Percentiles rank a stretch among this genome's conserved stretches.
Evolutionary conservation across 2,329 filamentous ascomycete species (phyloP).

Genomic region (Trichoderma atrobrunneum): DNA sequence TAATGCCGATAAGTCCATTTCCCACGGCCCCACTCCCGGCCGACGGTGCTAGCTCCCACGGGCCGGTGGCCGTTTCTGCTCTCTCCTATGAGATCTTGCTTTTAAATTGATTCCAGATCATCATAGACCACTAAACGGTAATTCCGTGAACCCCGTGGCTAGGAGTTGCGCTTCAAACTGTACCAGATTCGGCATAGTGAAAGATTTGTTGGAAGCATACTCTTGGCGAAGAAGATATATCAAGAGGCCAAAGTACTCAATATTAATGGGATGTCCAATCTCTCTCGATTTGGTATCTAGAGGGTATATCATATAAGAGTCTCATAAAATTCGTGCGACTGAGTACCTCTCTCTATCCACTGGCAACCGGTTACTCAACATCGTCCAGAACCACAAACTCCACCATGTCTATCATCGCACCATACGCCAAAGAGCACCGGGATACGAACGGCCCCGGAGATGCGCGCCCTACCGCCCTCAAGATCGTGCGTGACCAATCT

Average conservation of each 20-base stretch:
- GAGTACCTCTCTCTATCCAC: background rate
- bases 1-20: constrained; percentile 14
- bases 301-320: no score
- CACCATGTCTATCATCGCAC: background rate
- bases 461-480: constrained; percentile 36
- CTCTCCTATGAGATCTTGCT: background rate
- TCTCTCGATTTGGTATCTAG: no score
- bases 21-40: constrained; percentile 9
- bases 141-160: background rate
- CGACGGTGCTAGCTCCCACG: background rate
- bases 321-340: background rate
- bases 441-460: constrained; percentile 28
- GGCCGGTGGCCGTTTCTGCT: background rate
- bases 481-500: constrained; percentile 35
- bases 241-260: background rate
- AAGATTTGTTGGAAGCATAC: background rate
- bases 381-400: background rate
- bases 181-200: background rate
- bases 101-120: background rate
- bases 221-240: background rate
- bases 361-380: background rate
- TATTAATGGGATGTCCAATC: background rate
- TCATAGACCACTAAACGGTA: background rate
- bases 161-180: background rate
- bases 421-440: background rate